Percentiles rank a stretch among this genome's conserved stretches.
Evolutionary conservation across 2,329 filamentous ascomycete genomes (phyloP).

Genomic region (Fusarium sp.): DNA sequence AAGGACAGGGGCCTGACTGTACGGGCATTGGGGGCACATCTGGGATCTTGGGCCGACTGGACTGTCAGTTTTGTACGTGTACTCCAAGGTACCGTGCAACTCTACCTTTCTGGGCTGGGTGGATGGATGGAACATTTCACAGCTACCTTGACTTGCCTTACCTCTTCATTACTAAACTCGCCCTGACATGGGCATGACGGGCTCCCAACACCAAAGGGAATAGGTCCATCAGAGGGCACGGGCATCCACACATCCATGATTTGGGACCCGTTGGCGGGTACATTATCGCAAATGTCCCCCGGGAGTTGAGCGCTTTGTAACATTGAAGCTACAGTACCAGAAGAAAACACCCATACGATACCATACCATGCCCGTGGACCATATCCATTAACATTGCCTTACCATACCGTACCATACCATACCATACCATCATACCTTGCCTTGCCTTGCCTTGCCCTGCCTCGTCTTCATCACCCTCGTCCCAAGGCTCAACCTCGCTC

Average conservation of each 20-base stretch:
- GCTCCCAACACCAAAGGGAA: constrained; percentile 27
- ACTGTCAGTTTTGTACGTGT: constrained; percentile 14
- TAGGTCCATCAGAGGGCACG: constrained; percentile 35
- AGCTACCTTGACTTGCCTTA: constrained; percentile 2
- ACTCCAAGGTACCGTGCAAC: constrained; percentile 14
- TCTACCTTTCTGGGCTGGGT: neutral
- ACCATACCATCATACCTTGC: too few species aligned
- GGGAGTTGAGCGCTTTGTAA: constrained; percentile 41
- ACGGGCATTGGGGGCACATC: constrained; percentile 43
- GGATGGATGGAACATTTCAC: constrained; percentile 35
- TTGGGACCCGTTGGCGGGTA: constrained; percentile 42
- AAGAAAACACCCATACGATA: neutral
- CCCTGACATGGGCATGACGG: constrained; percentile 47
- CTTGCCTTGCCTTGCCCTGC: constrained; percentile 9
- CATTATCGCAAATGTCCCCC: constrained; percentile 48
- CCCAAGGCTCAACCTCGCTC: constrained; percentile 27
- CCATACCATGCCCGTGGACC: neutral
- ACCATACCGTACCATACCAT: neutral
- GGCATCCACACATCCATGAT: constrained; percentile 28
- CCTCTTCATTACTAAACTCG: constrained; percentile 1
- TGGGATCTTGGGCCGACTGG: constrained; percentile 39
- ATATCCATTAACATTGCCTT: constrained; percentile 13
- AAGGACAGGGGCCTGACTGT: constrained; percentile 39
- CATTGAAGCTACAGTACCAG: constrained; percentile 42
- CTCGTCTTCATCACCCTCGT: constrained; percentile 3